These are phyloP conservation scores for Rhodomyrtus psidioides DNA, from an alignment of 441 rosid species.

Conservation along the genomic window DNA sequence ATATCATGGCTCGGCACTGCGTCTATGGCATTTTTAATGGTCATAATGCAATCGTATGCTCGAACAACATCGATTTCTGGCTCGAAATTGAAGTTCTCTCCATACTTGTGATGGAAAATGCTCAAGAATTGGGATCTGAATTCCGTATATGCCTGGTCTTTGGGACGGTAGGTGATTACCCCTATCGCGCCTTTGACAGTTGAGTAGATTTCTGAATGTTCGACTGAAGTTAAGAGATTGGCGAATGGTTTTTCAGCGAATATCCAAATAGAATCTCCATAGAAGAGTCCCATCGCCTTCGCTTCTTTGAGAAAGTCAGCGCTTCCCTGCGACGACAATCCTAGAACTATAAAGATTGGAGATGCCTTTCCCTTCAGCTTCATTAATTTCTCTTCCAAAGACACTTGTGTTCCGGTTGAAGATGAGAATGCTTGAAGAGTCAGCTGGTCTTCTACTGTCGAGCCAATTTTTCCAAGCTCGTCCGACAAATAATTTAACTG, in stretches of 20 bases:
- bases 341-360: slow-evolving; percentile 37
- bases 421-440: slow-evolving; percentile 33
- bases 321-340: slow-evolving; percentile 11
- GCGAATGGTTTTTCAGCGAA: slow-evolving; percentile 20
- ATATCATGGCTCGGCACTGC: background rate
- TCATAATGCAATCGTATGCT: slow-evolving; percentile 25
- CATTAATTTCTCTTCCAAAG: slow-evolving; percentile 14
- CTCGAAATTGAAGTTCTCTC: slow-evolving; percentile 10
- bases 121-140: slow-evolving; percentile 16
- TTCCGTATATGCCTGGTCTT: slow-evolving; percentile 1
- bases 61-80: slow-evolving; percentile 19
- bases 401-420: slow-evolving; percentile 7
- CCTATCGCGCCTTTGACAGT: slow-evolving; percentile 41
- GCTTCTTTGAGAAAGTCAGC: slow-evolving; percentile 34
- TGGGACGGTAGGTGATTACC: slow-evolving; percentile 19
- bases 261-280: slow-evolving; percentile 35
- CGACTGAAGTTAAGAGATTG: slow-evolving; percentile 22
- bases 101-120: slow-evolving; percentile 3
- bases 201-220: slow-evolving; percentile 20
- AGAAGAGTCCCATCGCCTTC: slow-evolving; percentile 21
- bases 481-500: slow-evolving; percentile 19
- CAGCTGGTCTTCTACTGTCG: slow-evolving; percentile 27
- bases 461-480: slow-evolving; percentile 16
- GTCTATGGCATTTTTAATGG: background rate
- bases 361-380: slow-evolving; percentile 17